phyloP scores from a whole-genome alignment of 371 early-diverging fungal species.

The Lichtheimia corymbifera region DNA sequence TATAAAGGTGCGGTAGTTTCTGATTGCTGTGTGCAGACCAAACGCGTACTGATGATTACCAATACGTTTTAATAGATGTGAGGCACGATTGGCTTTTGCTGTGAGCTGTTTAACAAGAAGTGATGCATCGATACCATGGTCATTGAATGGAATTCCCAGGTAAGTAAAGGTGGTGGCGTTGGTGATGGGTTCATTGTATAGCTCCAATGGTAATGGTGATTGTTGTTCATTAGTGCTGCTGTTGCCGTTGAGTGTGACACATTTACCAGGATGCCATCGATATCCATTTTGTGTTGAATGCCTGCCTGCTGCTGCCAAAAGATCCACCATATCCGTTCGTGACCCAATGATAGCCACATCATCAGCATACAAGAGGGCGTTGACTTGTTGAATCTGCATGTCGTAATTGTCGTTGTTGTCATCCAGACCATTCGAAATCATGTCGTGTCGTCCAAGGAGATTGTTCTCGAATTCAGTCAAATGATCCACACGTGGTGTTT shows the following conservation, averaged over 20 bases:
- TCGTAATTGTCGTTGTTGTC: background rate
- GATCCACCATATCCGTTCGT: background rate
- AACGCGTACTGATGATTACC: conserved; percentile 5
- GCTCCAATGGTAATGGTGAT: background rate
- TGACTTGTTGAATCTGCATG: background rate
- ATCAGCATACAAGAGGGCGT: conserved; percentile 7
- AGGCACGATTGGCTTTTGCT: background rate
- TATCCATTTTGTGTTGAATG: conserved; percentile 16
- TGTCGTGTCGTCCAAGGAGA: too few relatives aligned
- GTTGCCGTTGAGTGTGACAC: background rate
- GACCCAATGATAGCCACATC: conserved; percentile 13
- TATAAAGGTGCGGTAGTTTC: conserved; percentile 7
- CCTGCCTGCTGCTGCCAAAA: background rate
- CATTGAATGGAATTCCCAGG: conserved; percentile 9
- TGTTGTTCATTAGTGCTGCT: background rate
- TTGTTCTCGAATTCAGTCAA: too few relatives aligned
- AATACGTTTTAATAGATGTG: background rate
- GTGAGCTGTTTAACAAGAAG: background rate
- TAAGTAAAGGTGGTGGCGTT: conserved; percentile 8
- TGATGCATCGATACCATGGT: background rate
- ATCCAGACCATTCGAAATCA: too few relatives aligned
- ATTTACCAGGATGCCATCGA: conserved; percentile 20
- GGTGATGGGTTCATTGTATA: background rate
- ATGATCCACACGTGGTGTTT: too few relatives aligned
- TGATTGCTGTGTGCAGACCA: background rate